Evolutionary conservation across 805 yeast genomes (phyloP).

Genomic region (Gaillardinia entomophila): DNA sequence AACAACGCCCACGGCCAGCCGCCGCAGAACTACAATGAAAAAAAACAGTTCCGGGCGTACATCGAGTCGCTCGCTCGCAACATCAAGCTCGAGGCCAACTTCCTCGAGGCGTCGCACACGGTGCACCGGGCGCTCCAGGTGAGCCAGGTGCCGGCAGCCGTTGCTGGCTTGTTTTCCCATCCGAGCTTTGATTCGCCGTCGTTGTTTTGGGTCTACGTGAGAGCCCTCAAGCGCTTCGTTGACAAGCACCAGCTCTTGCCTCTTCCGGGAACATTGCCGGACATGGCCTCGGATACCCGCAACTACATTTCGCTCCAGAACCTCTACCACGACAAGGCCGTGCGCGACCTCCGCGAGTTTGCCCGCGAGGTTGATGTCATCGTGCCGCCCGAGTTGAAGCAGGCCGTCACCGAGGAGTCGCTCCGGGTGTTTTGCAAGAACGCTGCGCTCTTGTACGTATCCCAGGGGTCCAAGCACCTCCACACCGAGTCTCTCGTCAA

Average conservation of each 20-base stretch:
- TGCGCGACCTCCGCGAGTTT: slow-evolving; percentile 40
- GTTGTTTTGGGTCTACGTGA: slow-evolving; percentile 58
- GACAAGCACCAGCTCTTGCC: slow-evolving; percentile 44
- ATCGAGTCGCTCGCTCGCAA: slow-evolving; percentile 37
- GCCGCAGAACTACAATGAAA: slow-evolving; percentile 36
- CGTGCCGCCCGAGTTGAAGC: too few relatives aligned
- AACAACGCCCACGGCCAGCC: slow-evolving; percentile 19
- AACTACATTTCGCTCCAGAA: slow-evolving; percentile 53
- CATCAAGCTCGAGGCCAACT: slow-evolving; percentile 46
- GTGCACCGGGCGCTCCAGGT: slow-evolving; percentile 31
- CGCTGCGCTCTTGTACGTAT: slow-evolving; percentile 45
- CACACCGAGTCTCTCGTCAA: slow-evolving; percentile 6
- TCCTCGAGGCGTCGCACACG: slow-evolving; percentile 31
- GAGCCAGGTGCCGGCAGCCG: slow-evolving; percentile 28
- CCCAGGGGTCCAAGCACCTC: slow-evolving; percentile 36
- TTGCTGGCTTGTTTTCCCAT: slow-evolving; percentile 15
- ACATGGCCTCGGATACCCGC: slow-evolving; percentile 76
- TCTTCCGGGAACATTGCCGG: slow-evolving; percentile 71
- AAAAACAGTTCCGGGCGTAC: slow-evolving; percentile 30
- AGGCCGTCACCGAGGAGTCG: slow-evolving; percentile 18
- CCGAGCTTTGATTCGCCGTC: slow-evolving; percentile 15
- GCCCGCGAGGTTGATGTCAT: slow-evolving; percentile 23
- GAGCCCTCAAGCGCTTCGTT: slow-evolving; percentile 50
- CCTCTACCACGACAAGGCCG: slow-evolving; percentile 53
- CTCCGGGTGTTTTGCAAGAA: slow-evolving; percentile 57